Evolutionary conservation across 345 rosid species (phyloP), one percentile per base, ranked within the genome.

Genomic region (Lumnitzera littorea): DNA sequence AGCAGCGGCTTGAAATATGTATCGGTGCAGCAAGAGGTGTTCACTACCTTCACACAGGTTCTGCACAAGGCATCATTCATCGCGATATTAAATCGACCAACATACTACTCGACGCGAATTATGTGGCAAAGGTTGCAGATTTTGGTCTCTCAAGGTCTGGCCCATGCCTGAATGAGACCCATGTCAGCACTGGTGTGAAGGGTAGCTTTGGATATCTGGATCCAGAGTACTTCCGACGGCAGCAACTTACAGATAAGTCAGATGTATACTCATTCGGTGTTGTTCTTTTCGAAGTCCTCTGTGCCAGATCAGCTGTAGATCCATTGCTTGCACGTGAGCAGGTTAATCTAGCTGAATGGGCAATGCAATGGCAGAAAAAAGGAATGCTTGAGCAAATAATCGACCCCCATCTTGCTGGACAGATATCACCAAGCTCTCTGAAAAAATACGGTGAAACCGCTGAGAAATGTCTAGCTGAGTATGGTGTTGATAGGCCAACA

Each of bases 161-260:
- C 27, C 99, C 99, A 3, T 83, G 99, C 69, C 80, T 94, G 7
- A 69, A 90, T 20, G 97, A 94, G 76, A 94, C 96, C 17, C 96
- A 90, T 65, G 97, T 94, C 8, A 94, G 99, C 58, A 94, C 99
- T 0, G 96, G 95, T 3, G 99, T 94, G 0, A 94, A 94, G 70
- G 99, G 99, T 20, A 94, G 99, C 72, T 92, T 92, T 13, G 98
- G 98, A 0, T 92, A 92, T 80, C 87, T 92, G 24, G 96, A 92
- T 68, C 98, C 96, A 12, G 98, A 92, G 69, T 92, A 92, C 67
- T 87, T 89, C 74, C 83, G 96, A 29, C 78, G 98, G 72, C 98
- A 89, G 65, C 98, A 89, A 71, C 89, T 91, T 61, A 91, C 96
- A 0, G 96, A 91, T 66, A 91, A 91, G 60, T 92, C 98, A 6